Evolutionary conservation across 257 asterid species (phyloP).

Genomic region (Lycium barbarum): DNA sequence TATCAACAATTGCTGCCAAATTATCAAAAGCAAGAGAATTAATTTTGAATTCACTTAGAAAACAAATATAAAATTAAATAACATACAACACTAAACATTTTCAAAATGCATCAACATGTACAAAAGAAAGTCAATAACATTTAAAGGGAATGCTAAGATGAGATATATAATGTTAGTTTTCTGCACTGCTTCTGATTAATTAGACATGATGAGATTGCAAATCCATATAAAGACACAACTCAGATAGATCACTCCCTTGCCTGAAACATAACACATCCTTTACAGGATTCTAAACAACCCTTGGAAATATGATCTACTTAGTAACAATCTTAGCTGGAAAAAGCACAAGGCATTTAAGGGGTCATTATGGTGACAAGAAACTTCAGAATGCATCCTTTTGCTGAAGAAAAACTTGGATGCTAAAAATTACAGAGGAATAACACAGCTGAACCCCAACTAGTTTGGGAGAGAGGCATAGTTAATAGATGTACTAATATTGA

Average conservation of each 20-base stretch:
- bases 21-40: conserved; percentile 38
- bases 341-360: not conserved
- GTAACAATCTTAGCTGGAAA: conserved; percentile 4
- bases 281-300: not conserved
- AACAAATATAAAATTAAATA: conserved; percentile 27
- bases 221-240: conserved; percentile 3
- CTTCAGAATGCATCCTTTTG: not conserved
- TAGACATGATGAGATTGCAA: conserved; percentile 15
- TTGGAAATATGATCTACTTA: not conserved
- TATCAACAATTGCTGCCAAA: conserved; percentile 79
- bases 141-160: not conserved
- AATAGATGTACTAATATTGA: not conserved
- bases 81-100: conserved; percentile 15
- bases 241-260: conserved; percentile 5
- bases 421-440: conserved; percentile 10
- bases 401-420: conserved; percentile 19
- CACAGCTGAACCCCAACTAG: conserved; percentile 13
- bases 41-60: conserved; percentile 1
- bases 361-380: not conserved
- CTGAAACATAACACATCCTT: not conserved
- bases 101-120: conserved; percentile 10
- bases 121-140: not conserved
- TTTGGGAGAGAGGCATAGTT: conserved; percentile 1
- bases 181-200: not conserved
- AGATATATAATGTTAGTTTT: conserved; percentile 4